These are phyloP conservation scores for Phalaenopsis hybrid DNA, from an alignment of 116 monocot species.

Conservation along the genomic window DNA sequence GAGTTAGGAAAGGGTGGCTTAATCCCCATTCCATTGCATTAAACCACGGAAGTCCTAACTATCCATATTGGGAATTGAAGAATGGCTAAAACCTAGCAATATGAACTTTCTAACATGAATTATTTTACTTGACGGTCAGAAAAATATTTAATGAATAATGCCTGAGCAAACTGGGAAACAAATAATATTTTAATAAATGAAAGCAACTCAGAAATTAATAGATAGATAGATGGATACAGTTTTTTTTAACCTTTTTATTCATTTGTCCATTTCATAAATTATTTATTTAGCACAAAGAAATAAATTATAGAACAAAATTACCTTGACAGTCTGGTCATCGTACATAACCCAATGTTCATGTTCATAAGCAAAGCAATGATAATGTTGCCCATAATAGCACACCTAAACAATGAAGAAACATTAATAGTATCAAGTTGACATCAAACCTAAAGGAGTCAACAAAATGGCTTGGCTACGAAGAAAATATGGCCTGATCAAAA, in stretches of 20 bases:
- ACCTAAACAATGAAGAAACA: conserved; percentile 15
- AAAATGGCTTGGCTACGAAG: neutral
- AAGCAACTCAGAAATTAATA: too few relatives aligned
- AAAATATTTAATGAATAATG: too few relatives aligned
- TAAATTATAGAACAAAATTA: conserved; percentile 13
- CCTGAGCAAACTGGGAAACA: too few relatives aligned
- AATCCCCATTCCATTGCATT: too few relatives aligned
- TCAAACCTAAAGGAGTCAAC: neutral
- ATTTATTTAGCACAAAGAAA: neutral
- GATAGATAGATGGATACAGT: too few relatives aligned
- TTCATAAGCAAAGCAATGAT: conserved; percentile 32
- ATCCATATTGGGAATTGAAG: too few relatives aligned
- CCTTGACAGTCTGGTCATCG: conserved; percentile 94
- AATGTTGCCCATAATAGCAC: conserved; percentile 31
- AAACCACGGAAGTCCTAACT: too few relatives aligned
- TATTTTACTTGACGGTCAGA: too few relatives aligned
- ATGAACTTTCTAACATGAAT: too few relatives aligned
- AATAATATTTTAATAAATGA: too few relatives aligned
- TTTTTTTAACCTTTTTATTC: neutral
- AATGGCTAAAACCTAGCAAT: too few relatives aligned
- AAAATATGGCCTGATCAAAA: neutral
- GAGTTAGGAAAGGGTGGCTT: too few relatives aligned
- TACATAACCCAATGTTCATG: conserved; percentile 69
- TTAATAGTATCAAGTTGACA: neutral
- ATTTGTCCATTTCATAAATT: neutral